Evolutionary conservation across 345 rosid species (phyloP).

Genomic region (Kernera saxatilis): DNA sequence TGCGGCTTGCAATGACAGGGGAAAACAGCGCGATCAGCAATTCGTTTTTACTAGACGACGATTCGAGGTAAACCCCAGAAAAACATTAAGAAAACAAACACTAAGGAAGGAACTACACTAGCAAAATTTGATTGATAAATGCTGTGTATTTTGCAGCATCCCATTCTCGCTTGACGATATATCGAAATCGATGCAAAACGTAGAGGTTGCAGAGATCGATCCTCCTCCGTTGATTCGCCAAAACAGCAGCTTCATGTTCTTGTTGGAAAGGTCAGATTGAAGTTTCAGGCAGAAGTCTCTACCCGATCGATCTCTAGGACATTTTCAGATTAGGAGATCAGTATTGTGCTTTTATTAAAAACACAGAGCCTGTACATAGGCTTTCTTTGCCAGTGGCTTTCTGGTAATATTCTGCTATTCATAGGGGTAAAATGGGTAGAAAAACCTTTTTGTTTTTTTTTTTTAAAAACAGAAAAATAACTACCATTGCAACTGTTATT

Average conservation of each 20-base stretch:
- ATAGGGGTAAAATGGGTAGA: background rate
- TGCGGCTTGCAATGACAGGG: slow-evolving; percentile 67
- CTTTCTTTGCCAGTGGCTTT: slow-evolving; percentile 12
- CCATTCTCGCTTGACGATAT: slow-evolving; percentile 88
- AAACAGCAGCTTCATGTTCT: slow-evolving; percentile 75
- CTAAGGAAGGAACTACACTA: background rate
- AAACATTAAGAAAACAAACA: background rate
- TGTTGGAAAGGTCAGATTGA: slow-evolving; percentile 73
- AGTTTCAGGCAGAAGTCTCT: background rate
- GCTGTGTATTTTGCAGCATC: slow-evolving; percentile 47
- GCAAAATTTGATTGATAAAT: background rate
- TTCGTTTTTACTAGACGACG: slow-evolving; percentile 88
- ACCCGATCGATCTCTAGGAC: slow-evolving; percentile 23
- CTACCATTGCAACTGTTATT: background rate
- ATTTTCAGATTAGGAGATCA: slow-evolving; percentile 17
- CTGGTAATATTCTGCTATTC: slow-evolving; percentile 4
- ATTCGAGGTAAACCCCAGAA: slow-evolving; percentile 56
- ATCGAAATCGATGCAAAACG: slow-evolving; percentile 64
- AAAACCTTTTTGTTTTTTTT: too few species aligned
- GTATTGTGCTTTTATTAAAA: slow-evolving; percentile 1
- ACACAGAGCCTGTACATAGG: slow-evolving; percentile 5
- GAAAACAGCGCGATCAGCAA: slow-evolving; percentile 58
- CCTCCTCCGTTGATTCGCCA: slow-evolving; percentile 85
- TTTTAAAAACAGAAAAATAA: background rate
- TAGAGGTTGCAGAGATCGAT: slow-evolving; percentile 70